phyloP scores from a whole-genome alignment of 495 filamentous ascomycete species.

The Penicillium longicatenatum region DNA sequence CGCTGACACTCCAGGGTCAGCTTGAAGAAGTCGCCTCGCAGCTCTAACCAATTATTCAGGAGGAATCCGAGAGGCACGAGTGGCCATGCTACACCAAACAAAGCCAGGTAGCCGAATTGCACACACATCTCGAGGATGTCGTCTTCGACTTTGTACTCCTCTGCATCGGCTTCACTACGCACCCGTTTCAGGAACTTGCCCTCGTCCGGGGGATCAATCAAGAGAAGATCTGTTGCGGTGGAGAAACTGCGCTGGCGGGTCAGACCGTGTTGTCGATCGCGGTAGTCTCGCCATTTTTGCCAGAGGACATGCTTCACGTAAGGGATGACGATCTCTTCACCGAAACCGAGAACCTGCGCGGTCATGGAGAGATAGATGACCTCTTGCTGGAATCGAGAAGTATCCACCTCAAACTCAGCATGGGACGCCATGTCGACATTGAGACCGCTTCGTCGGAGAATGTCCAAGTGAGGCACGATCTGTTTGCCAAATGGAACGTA shows the following conservation, averaged over 20 bases:
- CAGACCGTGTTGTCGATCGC: slow-evolving; percentile 18
- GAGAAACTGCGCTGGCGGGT: slow-evolving; percentile 30
- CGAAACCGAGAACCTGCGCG: slow-evolving; percentile 86
- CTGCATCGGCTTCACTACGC: slow-evolving; percentile 77
- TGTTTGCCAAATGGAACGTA: slow-evolving; percentile 90
- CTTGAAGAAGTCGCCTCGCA: slow-evolving; percentile 90
- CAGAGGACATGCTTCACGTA: slow-evolving; percentile 66
- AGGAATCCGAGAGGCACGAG: slow-evolving; percentile 84
- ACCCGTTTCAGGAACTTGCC: slow-evolving; percentile 73
- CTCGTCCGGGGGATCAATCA: slow-evolving; percentile 66
- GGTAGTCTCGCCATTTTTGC: slow-evolving; percentile 45
- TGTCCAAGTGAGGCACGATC: slow-evolving; percentile 80
- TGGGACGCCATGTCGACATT: slow-evolving; percentile 25
- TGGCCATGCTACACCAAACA: slow-evolving; percentile 94
- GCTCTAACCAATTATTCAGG: slow-evolving; percentile 92
- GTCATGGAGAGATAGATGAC: slow-evolving; percentile 95
- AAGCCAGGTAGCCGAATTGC: slow-evolving; percentile 70
- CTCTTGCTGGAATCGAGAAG: slow-evolving; percentile 79
- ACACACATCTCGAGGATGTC: slow-evolving; percentile 50
- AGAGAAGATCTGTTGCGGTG: slow-evolving; percentile 27
- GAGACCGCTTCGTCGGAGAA: slow-evolving; percentile 57
- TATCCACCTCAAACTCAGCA: slow-evolving; percentile 71
- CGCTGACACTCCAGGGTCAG: slow-evolving; percentile 86
- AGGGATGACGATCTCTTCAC: slow-evolving; percentile 81
- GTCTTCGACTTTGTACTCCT: slow-evolving; percentile 74